Percentiles rank a stretch among this genome's conserved stretches.
Conservation (phyloP, 225 moss, liverwort and hornwort species). For the Sphagnum contortum region DNA sequence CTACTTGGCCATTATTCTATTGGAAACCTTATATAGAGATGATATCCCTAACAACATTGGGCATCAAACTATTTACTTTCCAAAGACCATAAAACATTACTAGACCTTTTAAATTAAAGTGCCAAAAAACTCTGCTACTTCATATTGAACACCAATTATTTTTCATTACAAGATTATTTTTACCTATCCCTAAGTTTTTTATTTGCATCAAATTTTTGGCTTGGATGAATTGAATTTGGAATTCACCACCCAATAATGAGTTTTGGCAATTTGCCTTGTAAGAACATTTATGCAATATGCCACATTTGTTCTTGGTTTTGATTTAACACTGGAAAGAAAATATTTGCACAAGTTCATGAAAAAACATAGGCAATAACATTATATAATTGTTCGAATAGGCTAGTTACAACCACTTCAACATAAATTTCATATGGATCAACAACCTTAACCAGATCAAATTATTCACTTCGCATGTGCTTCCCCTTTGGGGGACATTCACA, state of each 20-base stretch:
- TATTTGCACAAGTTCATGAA: constrained; percentile 21
- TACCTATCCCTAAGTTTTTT: no score
- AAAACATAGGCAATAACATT: constrained; percentile 1
- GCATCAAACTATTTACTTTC: no score
- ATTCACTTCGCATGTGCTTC: constrained; percentile 99
- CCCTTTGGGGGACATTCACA: constrained; percentile 91
- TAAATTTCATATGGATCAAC: no score
- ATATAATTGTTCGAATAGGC: background rate
- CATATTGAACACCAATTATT: no score
- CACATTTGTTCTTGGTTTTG: constrained; percentile 54
- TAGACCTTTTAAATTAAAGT: no score
- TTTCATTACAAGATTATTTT: no score
- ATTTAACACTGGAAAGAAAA: constrained; percentile 46
- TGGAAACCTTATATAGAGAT: no score
- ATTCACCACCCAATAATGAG: constrained; percentile 50
- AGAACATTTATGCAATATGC: constrained; percentile 57
- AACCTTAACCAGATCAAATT: background rate
- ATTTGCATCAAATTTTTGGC: no score
- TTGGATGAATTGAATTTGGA: background rate
- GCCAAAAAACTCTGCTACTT: no score
- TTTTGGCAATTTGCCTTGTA: constrained; percentile 48
- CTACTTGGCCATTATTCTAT: no score
- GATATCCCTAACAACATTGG: no score
- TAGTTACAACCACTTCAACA: background rate
- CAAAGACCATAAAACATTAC: no score